Conservation (phyloP, 2,329 filamentous ascomycete species). For the Colletotrichum musae region DNA sequence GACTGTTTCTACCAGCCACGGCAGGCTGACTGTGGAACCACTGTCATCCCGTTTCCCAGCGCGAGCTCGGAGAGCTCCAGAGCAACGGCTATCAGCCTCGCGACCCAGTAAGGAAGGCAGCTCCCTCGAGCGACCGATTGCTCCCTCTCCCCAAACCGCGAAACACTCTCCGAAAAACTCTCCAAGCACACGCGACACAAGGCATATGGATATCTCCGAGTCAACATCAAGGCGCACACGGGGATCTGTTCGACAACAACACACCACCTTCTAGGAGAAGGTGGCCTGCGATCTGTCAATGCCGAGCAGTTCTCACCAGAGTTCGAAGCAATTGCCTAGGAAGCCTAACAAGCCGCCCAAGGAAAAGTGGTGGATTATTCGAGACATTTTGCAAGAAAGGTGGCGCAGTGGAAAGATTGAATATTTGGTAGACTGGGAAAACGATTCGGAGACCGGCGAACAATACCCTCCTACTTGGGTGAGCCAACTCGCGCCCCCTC, state of each 20-base stretch:
- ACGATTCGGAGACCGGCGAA: slow-evolving; percentile 50
- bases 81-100: slow-evolving; percentile 37
- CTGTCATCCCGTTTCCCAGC: slow-evolving; percentile 22
- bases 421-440: slow-evolving; percentile 58
- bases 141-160: neutral
- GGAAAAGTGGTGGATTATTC: slow-evolving; percentile 52
- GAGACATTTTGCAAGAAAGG: slow-evolving; percentile 54
- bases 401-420: slow-evolving; percentile 45
- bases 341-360: slow-evolving; percentile 28
- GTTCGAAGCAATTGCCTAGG: slow-evolving; percentile 26
- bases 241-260: slow-evolving; percentile 7
- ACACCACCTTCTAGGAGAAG: slow-evolving; percentile 36
- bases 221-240: slow-evolving; percentile 13
- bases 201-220: neutral
- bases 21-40: slow-evolving; percentile 36
- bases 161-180: neutral
- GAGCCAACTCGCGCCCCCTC: slow-evolving; percentile 38
- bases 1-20: slow-evolving; percentile 30
- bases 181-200: slow-evolving; percentile 9
- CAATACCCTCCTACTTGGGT: slow-evolving; percentile 53
- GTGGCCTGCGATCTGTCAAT: slow-evolving; percentile 38
- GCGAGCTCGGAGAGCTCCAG: slow-evolving; percentile 36
- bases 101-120: slow-evolving; percentile 17
- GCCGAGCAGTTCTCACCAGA: slow-evolving; percentile 31
- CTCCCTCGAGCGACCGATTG: slow-evolving; percentile 20